Conservation (phyloP, 768 basidiomycete species). For the Russula olivacea region DNA sequence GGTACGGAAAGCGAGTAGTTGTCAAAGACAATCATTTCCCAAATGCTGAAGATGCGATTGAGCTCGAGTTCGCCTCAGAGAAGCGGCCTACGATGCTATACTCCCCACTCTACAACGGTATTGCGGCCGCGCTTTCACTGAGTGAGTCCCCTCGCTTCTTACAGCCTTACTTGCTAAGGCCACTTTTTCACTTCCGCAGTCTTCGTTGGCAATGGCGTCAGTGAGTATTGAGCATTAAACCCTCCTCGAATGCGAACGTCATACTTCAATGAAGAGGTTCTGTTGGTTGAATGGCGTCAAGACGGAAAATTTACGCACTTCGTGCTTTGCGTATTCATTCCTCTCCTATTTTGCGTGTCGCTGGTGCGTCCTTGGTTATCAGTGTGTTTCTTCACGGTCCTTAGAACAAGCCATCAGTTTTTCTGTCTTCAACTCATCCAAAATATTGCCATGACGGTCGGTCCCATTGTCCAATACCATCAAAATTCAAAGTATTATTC, state of each 20-base stretch:
- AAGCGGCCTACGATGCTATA: conserved; percentile 33
- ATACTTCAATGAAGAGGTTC: conserved; percentile 29
- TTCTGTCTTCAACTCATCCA: conserved; percentile 42
- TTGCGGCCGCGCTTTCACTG: conserved; percentile 33
- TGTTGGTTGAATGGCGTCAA: conserved; percentile 50
- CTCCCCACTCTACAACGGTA: conserved; percentile 36
- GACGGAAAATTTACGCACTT: conserved; percentile 42
- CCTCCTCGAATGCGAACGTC: neutral
- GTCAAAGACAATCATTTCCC: conserved; percentile 26
- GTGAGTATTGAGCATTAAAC: conserved; percentile 24
- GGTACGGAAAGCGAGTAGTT: conserved; percentile 50
- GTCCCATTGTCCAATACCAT: conserved; percentile 48
- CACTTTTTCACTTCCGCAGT: conserved; percentile 35
- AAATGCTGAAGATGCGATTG: conserved; percentile 20
- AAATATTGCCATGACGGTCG: conserved; percentile 40
- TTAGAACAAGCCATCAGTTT: conserved; percentile 21
- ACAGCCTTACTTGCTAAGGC: conserved; percentile 3
- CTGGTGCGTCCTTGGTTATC: conserved; percentile 30
- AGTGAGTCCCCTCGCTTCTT: conserved; percentile 25
- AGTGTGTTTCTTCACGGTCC: neutral
- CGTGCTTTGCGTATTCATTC: conserved; percentile 39
- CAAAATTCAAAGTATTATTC: conserved; percentile 51
- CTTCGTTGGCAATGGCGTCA: conserved; percentile 60
- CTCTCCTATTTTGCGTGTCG: conserved; percentile 43
- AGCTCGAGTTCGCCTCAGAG: conserved; percentile 30